Conservation (phyloP, 148 eudicot species). For the Heliosperma pusillum region DNA sequence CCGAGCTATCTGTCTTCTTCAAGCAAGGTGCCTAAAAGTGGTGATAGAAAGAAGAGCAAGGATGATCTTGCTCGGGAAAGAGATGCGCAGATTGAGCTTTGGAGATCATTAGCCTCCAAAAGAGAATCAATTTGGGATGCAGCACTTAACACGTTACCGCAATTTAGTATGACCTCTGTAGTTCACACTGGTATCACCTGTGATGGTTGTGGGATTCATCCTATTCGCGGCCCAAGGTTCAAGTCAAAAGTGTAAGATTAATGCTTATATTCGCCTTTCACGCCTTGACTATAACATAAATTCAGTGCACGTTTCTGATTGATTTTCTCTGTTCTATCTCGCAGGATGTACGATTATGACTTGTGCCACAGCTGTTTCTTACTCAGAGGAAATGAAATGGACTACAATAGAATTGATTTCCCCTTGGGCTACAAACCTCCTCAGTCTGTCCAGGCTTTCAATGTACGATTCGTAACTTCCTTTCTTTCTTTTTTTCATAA, state of each 20-base stretch:
- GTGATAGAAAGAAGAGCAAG: no score
- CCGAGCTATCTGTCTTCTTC: no score
- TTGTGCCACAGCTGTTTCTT: slow-evolving; percentile 64
- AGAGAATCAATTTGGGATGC: no score
- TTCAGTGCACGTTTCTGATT: neutral
- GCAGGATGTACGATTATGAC: slow-evolving; percentile 68
- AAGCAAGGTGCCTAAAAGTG: no score
- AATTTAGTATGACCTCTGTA: no score
- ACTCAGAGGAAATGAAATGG: slow-evolving; percentile 44
- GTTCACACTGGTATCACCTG: slow-evolving; percentile 51
- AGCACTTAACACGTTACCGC: no score
- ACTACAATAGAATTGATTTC: slow-evolving; percentile 59
- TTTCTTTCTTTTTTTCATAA: neutral
- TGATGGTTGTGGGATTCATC: slow-evolving; percentile 78
- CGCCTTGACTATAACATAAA: neutral
- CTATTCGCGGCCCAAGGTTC: slow-evolving; percentile 80
- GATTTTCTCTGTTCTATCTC: neutral
- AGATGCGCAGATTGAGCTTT: no score
- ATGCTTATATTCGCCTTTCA: neutral
- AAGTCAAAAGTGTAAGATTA: slow-evolving; percentile 54
- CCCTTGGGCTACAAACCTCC: slow-evolving; percentile 33
- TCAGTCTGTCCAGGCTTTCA: slow-evolving; percentile 21
- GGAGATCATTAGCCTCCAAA: no score
- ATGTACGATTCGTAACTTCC: neutral
- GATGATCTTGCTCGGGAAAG: no score